Evolutionary conservation across 495 filamentous ascomycete species (phyloP), one percentile per base, ranked within the genome.

Genomic region (Penicillium riverlandense): DNA sequence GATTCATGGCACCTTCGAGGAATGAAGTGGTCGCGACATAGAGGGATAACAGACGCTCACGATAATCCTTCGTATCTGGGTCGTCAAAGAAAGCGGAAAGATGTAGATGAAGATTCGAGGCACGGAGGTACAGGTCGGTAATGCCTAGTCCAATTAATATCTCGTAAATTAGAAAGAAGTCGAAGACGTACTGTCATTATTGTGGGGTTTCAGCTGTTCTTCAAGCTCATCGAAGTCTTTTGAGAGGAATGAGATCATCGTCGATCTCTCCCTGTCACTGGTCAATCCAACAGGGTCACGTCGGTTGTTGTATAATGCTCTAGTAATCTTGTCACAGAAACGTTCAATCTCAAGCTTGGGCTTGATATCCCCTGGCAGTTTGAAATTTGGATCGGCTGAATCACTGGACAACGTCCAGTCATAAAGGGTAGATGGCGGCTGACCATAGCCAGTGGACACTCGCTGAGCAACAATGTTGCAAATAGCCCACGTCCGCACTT

Each of bases 401-500:
- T 82, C 77, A 22, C 75, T 74, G 14, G 82, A 79, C 32, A 94
- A 59, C 0, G 88, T 90, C 81, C 86, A 91, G 62, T 94, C 89
- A 55, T 92, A 96, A 10, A 90, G 58, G 6, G 85, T 90, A n/a
- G 85, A 83, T 2, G 90, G 84, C 6, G 90, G 90, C 56, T 95
- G 90, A 30, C 90, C 90, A 59, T 95, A 89, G 11, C 88, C 90
- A 7, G 90, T 96, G 8, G 88, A 85, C 44, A 94, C 83, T 78
- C 75, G 72, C 62, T 95, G 89, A n/a, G 88, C 83, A 37, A 95
- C 88, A 55, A 92, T 88, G 58, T 96, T 96, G 57, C 87, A 91
- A 9, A 88, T 82, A 11, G 88, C 89, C 90, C 90, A 96, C 1
- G 90, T 96, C 45, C 80, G 78, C 36, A 95, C 82, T 42, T 90